Evolutionary conservation across 2,329 filamentous ascomycete species (phyloP).

Genomic region (Albifimbria verrucaria): DNA sequence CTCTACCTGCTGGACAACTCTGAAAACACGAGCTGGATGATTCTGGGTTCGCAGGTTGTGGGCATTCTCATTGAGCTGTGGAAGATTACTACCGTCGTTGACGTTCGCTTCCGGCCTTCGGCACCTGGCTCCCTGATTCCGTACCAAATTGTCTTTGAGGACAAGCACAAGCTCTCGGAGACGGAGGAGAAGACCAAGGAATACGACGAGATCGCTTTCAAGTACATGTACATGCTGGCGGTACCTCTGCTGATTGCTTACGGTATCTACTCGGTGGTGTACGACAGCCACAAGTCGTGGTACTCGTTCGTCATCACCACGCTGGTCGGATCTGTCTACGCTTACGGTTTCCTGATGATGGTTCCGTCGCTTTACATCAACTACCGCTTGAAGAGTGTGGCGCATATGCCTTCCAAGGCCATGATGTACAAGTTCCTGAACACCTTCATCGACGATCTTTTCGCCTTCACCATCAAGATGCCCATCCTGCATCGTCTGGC

Average conservation of each 20-base stretch:
- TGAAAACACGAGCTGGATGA: constrained; percentile 99
- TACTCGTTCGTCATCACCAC: constrained; percentile 95
- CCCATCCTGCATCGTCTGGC: constrained; percentile 88
- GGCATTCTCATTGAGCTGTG: constrained; percentile 70
- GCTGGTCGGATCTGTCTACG: constrained; percentile 92
- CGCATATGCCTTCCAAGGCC: constrained; percentile 93
- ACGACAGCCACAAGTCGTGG: constrained; percentile 97
- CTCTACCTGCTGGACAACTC: constrained; percentile 96
- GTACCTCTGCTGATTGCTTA: constrained; percentile 87
- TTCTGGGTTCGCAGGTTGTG: constrained; percentile 86
- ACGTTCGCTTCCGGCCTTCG: constrained; percentile 75
- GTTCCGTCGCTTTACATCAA: constrained; percentile 97
- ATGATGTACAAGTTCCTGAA: constrained; percentile 99
- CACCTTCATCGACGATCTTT: constrained; percentile 98
- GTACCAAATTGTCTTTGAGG: constrained; percentile 81
- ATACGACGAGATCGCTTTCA: constrained; percentile 97
- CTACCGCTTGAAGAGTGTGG: constrained; percentile 91
- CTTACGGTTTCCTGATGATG: constrained; percentile 99
- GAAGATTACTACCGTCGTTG: constrained; percentile 95
- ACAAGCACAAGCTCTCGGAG: constrained; percentile 93
- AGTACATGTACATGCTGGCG: constrained; percentile 91
- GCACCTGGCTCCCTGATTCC: constrained; percentile 69
- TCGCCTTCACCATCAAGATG: constrained; percentile 99
- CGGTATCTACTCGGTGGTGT: constrained; percentile 84
- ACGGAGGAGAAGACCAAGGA: constrained; percentile 98